Base-by-base conservation (phyloP, 2,329 filamentous ascomycete species). In the Aspergillus luchuensis region DNA sequence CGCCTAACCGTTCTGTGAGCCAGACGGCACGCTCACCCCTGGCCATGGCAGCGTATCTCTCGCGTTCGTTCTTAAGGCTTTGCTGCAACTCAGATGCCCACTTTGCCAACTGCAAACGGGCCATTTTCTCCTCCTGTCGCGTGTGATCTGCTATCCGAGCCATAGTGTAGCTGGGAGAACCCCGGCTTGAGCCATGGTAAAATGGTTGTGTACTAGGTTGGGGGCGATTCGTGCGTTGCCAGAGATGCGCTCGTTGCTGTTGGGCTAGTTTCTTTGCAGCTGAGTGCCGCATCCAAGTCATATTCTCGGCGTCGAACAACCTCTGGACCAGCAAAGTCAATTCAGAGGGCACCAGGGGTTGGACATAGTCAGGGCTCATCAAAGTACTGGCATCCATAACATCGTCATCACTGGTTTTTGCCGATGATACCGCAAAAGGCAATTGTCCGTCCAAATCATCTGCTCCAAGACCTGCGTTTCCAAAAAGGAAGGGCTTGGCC, bases 331-430 rank as follows among this genome's bases (percentile, higher is more conserved):
- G 81, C 8, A 79, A 75, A 5, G 76, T 70, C 2, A 98, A 84
- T 59, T 98, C 93, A 8, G 92, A 95, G 0, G 85, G 77, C 3
- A 91, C 78, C 4, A 97, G 81, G 1, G 94, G 94, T 63, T 91
- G 89, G 13, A 95, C 81, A 72, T 97, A 98, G 69, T 95, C 91
- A 1, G 93, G 89, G 58, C 89, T 92, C 94, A 98, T 98, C 17
- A 98, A 83, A 0, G 96, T 81, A 69, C 92, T 97, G 17, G 93
- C 94, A 73, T 98, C 94, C 89, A 98, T 96, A 47, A 84, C 87
- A 41, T 97, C 91, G 62, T 87, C 80, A 69, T 97, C 92, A 21
- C 85, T 85, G 1, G 84, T 86, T 23, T 85, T 81, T 11, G 85
- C 85, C 19, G 90, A 95, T 1, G 94, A 97, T 19, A 97, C 84